Evolutionary conservation across 371 early-diverging fungal species (phyloP).

Genomic region (Blyttiomyces sp.): DNA sequence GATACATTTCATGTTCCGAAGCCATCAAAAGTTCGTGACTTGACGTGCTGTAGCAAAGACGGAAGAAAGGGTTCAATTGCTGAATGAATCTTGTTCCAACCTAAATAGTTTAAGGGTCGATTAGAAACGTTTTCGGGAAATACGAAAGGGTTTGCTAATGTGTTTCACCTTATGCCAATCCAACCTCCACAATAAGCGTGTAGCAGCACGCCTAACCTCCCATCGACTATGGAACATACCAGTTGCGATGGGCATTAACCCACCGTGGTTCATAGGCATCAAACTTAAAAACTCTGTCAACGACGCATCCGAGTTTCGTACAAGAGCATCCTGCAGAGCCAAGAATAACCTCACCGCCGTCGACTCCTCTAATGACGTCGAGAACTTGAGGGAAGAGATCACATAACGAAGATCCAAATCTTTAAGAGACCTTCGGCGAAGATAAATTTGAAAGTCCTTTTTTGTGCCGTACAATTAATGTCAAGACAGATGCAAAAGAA

Average conservation of each 20-base stretch:
- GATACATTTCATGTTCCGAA: slow-evolving; percentile 2
- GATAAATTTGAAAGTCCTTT: slow-evolving; percentile 58
- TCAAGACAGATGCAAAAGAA: too few species aligned
- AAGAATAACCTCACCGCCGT: slow-evolving; percentile 16
- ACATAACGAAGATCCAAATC: slow-evolving; percentile 68
- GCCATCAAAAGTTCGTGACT: slow-evolving; percentile 8
- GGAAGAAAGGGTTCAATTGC: slow-evolving; percentile 34
- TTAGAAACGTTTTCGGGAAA: not conserved
- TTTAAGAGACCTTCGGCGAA: slow-evolving; percentile 55
- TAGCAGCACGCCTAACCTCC: slow-evolving; percentile 31
- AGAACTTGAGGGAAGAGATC: slow-evolving; percentile 59
- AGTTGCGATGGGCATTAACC: slow-evolving; percentile 72
- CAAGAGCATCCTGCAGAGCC: slow-evolving; percentile 22
- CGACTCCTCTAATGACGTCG: slow-evolving; percentile 53
- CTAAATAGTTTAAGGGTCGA: too few species aligned
- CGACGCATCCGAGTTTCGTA: slow-evolving; percentile 58
- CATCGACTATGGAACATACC: slow-evolving; percentile 74
- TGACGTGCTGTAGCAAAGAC: slow-evolving; percentile 20
- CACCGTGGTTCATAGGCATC: slow-evolving; percentile 80
- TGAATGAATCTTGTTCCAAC: slow-evolving; percentile 24
- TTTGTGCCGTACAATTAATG: too few species aligned
- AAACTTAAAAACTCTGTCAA: slow-evolving; percentile 61
- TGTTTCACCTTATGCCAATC: slow-evolving; percentile 28
- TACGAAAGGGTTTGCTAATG: not conserved
- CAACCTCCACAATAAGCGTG: slow-evolving; percentile 24